A percentile compares a stretch with the other conserved stretches of the same genome.
These are phyloP conservation scores for Pyricularia pennisetigena DNA, from an alignment of 2,329 filamentous ascomycete species.

Conservation along the genomic window DNA sequence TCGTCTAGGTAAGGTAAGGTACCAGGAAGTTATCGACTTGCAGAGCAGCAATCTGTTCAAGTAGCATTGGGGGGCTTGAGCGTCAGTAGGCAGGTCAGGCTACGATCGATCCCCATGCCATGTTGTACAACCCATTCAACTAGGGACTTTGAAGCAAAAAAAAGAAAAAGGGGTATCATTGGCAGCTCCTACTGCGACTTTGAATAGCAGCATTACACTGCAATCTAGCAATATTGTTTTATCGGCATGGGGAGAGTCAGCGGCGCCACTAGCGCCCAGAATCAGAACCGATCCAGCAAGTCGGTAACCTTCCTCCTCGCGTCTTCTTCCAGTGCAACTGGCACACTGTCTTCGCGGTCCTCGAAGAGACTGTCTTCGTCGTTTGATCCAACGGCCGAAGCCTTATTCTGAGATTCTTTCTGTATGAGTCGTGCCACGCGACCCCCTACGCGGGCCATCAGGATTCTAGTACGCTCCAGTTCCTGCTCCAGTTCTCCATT, in stretches of 20 bases:
- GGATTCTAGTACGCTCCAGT: conserved; percentile 54
- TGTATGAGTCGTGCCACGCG: conserved; percentile 31
- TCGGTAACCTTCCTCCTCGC: conserved; percentile 31
- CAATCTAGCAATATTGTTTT: background rate
- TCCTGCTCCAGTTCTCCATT: conserved; percentile 57
- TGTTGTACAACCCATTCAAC: background rate
- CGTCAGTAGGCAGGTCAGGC: background rate
- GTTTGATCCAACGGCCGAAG: background rate
- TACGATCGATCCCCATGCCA: background rate
- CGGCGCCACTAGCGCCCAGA: background rate
- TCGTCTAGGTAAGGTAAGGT: too few species aligned
- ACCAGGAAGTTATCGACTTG: too few species aligned
- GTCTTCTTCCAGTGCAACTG: conserved; percentile 26
- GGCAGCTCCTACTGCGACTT: background rate
- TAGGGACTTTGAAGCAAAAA: background rate
- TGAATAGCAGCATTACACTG: background rate
- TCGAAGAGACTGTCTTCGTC: conserved; percentile 7
- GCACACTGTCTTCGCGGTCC: conserved; percentile 11
- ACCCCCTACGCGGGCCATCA: conserved; percentile 50
- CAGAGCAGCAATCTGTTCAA: background rate
- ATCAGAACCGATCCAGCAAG: conserved; percentile 26
- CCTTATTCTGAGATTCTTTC: conserved; percentile 8
- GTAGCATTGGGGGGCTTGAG: background rate
- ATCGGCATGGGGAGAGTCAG: background rate
- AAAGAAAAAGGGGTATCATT: background rate